A percentile compares a stretch with the other conserved stretches of the same genome.
phyloP scores from a whole-genome alignment of 148 eudicot species.

The Agrostemma githago region DNA sequence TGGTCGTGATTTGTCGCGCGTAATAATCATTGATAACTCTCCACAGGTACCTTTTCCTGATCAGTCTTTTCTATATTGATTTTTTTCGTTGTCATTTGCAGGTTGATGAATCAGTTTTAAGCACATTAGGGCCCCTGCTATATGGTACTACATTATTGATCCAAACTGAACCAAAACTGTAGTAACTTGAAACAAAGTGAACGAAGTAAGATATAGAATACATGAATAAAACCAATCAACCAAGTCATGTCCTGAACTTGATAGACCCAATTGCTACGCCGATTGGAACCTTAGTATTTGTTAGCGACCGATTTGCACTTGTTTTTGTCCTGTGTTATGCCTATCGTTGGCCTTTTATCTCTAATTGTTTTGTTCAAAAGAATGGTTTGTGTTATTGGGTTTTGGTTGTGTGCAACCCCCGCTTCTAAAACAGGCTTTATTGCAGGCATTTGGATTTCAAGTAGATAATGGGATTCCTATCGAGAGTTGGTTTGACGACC shows the following conservation, averaged over 20 bases:
- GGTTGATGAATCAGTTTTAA: not conserved
- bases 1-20: constrained; percentile 89
- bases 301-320: not conserved
- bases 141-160: not conserved
- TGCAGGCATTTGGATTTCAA: constrained; percentile 96
- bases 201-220: not conserved
- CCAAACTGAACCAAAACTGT: not conserved
- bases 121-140: not conserved
- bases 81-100: not conserved
- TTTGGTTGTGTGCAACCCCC: not conserved
- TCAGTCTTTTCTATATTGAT: not conserved
- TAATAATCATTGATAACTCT: constrained; percentile 83
- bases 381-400: not conserved
- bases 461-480: constrained; percentile 96
- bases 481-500: constrained; percentile 97
- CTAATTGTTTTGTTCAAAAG: not conserved
- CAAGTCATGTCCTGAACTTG: not conserved
- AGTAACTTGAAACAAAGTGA: not conserved
- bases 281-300: not conserved
- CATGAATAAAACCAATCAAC: not conserved
- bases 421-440: constrained; percentile 8
- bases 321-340: not conserved
- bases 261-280: not conserved
- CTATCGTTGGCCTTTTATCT: no score
- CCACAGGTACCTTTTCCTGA: constrained; percentile 65